phyloP scores from a whole-genome alignment of 148 eudicot species.

The Cornus kousa region DNA sequence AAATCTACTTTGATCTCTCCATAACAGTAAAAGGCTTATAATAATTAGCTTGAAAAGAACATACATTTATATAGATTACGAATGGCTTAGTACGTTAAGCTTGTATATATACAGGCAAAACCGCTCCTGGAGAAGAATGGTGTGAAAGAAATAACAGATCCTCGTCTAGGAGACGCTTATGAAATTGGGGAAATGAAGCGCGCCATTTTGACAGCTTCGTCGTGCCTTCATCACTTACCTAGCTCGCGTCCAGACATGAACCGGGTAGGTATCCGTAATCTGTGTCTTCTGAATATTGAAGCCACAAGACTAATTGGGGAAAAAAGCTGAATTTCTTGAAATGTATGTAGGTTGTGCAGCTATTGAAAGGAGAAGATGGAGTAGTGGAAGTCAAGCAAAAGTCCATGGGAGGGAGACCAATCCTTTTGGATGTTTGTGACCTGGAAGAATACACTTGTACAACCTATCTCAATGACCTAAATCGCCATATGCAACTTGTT shows the following conservation, averaged over 20 bases:
- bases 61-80: too few relatives aligned
- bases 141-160: conserved; percentile 74
- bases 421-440: conserved; percentile 70
- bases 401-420: conserved; percentile 45
- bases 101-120: conserved; percentile 50
- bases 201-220: conserved; percentile 59
- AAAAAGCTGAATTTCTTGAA: not conserved
- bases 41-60: too few relatives aligned
- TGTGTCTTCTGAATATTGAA: too few relatives aligned
- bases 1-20: too few relatives aligned
- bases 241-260: conserved; percentile 71
- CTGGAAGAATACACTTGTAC: conserved; percentile 67
- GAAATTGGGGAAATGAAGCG: conserved; percentile 56
- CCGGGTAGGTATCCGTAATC: conserved; percentile 28
- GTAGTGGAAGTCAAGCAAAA: conserved; percentile 45
- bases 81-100: too few relatives aligned
- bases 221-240: conserved; percentile 80
- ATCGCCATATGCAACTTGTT: conserved; percentile 80
- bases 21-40: too few relatives aligned
- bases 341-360: conserved; percentile 58
- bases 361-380: conserved; percentile 55
- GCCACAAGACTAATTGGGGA: not conserved
- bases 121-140: conserved; percentile 60
- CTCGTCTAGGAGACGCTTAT: conserved; percentile 52
- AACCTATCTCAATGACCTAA: conserved; percentile 69